Percentiles rank a stretch among this genome's conserved stretches.
phyloP scores from a whole-genome alignment of 371 early-diverging fungal species.

The Circinella minor region DNA sequence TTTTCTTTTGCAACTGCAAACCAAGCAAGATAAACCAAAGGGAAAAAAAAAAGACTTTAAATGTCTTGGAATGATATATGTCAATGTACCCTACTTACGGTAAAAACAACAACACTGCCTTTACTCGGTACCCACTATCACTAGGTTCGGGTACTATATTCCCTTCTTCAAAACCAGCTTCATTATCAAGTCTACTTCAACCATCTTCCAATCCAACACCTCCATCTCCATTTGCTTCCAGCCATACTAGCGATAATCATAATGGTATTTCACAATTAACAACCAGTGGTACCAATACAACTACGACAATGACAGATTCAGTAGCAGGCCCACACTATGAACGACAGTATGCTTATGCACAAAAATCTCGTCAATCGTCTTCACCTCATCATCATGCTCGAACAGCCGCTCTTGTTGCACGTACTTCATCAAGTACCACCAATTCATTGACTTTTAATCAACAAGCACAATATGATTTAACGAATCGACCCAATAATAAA shows the following conservation, averaged over 20 bases:
- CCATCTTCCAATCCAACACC: conserved; percentile 22
- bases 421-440: conserved; percentile 28
- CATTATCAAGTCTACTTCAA: conserved; percentile 26
- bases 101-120: conserved; percentile 16
- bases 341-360: conserved; percentile 74
- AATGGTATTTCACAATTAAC: background rate
- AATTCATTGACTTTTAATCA: background rate
- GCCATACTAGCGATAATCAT: conserved; percentile 20
- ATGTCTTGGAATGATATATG: background rate
- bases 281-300: conserved; percentile 22
- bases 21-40: too few species aligned
- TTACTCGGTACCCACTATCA: conserved; percentile 54
- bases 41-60: background rate
- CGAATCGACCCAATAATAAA: background rate
- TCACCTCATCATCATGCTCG: conserved; percentile 91
- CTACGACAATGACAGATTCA: conserved; percentile 7
- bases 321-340: conserved; percentile 55
- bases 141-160: conserved; percentile 34
- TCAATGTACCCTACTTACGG: background rate
- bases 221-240: background rate
- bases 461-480: background rate
- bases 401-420: conserved; percentile 73
- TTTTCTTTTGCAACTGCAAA: too few species aligned
- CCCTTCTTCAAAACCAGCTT: background rate
- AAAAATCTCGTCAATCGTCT: conserved; percentile 75